Evolutionary conservation across 192 early-diverging fungal genomes (phyloP).

Genomic region (Entomortierella chlamydospora): DNA sequence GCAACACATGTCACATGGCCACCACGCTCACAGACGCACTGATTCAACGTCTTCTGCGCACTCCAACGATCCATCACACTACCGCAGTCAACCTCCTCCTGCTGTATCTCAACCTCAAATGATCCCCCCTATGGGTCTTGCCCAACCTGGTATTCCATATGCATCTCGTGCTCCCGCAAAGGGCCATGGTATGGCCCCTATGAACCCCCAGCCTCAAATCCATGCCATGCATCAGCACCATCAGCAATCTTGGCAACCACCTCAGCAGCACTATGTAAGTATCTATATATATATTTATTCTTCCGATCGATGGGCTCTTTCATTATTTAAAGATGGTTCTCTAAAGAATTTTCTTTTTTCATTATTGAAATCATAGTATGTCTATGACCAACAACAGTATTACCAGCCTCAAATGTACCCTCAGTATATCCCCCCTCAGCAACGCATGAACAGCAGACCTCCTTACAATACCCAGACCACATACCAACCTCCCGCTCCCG

Average conservation of each 20-base stretch:
- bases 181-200: constrained; percentile 34
- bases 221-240: constrained; percentile 42
- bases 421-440: constrained; percentile 50
- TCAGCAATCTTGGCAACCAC: constrained; percentile 3
- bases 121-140: constrained; percentile 50
- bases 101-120: constrained; percentile 31
- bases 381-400: neutral
- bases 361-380: no score
- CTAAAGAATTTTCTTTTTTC: no score
- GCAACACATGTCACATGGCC: constrained; percentile 31
- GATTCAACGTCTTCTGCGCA: constrained; percentile 52
- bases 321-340: no score
- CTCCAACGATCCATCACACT: constrained; percentile 50
- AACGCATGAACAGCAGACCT: constrained; percentile 34
- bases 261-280: constrained; percentile 39
- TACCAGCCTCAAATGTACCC: constrained; percentile 35
- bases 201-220: constrained; percentile 27
- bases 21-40: constrained; percentile 41
- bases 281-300: neutral
- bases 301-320: no score
- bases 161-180: constrained; percentile 41
- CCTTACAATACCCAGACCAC: constrained; percentile 25
- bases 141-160: no score
- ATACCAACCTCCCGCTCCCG: constrained; percentile 49
- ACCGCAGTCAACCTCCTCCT: constrained; percentile 49